Conservation (phyloP, 2,329 filamentous ascomycete genomes). For the Beauveria sp. region DNA sequence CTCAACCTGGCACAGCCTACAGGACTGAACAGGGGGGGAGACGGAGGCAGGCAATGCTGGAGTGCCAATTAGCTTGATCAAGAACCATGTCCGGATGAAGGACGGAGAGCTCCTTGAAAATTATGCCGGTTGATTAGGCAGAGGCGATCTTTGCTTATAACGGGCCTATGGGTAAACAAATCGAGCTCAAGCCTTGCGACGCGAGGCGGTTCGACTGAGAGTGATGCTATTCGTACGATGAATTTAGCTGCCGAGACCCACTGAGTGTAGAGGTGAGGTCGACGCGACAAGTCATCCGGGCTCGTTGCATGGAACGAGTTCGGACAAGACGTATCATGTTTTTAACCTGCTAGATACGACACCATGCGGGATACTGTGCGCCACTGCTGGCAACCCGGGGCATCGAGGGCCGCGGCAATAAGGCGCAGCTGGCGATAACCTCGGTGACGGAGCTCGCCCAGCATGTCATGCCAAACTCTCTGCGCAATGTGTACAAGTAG, state of each 20-base stretch:
- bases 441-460: constrained; percentile 2
- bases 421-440: not conserved
- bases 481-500: not conserved
- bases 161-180: not conserved
- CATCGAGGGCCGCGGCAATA: not conserved
- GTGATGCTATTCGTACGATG: not conserved
- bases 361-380: not conserved
- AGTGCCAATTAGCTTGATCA: not conserved
- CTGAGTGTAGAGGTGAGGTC: not conserved
- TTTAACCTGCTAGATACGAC: not conserved
- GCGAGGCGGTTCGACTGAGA: not conserved
- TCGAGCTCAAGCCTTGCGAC: not conserved
- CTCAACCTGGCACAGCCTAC: not conserved
- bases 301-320: not conserved
- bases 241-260: not conserved
- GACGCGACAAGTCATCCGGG: not conserved
- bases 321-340: not conserved
- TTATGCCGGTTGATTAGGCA: not conserved
- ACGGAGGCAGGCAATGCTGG: not conserved
- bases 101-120: not conserved
- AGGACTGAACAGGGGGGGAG: not conserved
- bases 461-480: not conserved
- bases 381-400: not conserved
- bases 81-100: not conserved
- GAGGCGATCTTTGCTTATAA: not conserved